Evolutionary conservation across 2,329 filamentous ascomycete species (phyloP), one percentile per base, ranked within the genome.

Genomic region (Trichoderma oligosporum): DNA sequence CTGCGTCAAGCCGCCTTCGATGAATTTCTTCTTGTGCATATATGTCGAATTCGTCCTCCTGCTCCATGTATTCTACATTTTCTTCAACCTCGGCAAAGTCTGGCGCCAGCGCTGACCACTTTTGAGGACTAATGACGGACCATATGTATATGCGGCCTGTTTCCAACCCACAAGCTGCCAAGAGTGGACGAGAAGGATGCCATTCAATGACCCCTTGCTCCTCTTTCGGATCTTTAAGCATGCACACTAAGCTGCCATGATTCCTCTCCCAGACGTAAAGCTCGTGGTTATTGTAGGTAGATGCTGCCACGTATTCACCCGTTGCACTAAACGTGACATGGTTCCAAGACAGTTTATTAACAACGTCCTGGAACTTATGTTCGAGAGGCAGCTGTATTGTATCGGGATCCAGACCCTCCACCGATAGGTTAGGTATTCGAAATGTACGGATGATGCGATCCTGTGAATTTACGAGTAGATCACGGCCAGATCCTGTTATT

Each of bases 31-130:
- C 93, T 58, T 93, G 87, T 0, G 91, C 91, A 69, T 97, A 94
- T 57, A 97, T 95, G 71, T 99, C 95, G 66, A 99, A 99, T 69
- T 99, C 94, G 70, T 99, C 94, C 73, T 99, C 94, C 56, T 84
- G 83, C 72, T 99, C 94, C 39, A 95, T 84, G 69, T 99, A 99
- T 70, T 97, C 91, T 20, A 96, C 91, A 65, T 99, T 99, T 73
- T 99, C 94, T 73, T 99, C 94, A 12, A 99, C 91, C 72, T 99
- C 94, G 38, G 87, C 89, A 72, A 99, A 99, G 73, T 99, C 95
- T 0, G 94, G 94, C 5, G 95, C 95, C 27, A 99, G 81, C 1
- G 94, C 93, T 14, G 92, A 97, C 95, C 94, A 99, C 66, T 94
- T 89, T 69, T 99, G 95, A 8, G 94, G 93, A 55, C 90, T 94